These are phyloP conservation scores for Chaetomium fimeti DNA, from an alignment of 495 filamentous ascomycete genomes.

Conservation along the genomic window DNA sequence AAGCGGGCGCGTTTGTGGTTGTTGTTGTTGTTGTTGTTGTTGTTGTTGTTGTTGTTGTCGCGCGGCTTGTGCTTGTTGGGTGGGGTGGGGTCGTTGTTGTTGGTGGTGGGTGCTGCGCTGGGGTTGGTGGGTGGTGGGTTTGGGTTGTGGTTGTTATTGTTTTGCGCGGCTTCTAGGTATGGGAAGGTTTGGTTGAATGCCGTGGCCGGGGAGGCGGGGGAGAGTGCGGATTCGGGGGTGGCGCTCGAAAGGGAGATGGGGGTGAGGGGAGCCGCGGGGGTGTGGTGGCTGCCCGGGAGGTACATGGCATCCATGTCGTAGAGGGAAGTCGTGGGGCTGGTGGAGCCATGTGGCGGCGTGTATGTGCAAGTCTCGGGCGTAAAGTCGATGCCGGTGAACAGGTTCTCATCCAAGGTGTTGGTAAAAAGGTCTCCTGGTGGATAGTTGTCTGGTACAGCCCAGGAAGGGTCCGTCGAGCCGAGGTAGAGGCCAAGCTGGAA, in stretches of 20 bases:
- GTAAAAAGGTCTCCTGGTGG: background rate
- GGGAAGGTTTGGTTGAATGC: background rate
- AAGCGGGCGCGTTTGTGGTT: too few species aligned
- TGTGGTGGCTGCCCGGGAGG: background rate
- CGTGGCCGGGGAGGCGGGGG: too few species aligned
- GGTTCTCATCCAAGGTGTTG: background rate
- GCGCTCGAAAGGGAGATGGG: background rate
- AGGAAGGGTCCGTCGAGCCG: background rate
- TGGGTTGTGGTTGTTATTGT: too few species aligned
- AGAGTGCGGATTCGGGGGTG: background rate
- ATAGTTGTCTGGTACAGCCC: background rate
- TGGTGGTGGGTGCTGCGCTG: background rate
- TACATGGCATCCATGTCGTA: background rate
- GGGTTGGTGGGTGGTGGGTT: too few species aligned
- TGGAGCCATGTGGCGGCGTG: background rate
- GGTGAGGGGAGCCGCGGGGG: background rate
- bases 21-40: background rate
- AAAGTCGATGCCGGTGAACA: background rate
- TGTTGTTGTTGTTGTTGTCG: background rate
- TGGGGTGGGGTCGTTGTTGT: background rate
- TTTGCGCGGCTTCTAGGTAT: background rate
- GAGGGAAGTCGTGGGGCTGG: background rate
- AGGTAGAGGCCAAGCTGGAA: background rate
- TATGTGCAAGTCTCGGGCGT: background rate
- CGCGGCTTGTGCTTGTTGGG: constrained; percentile 14